These are phyloP conservation scores for Andrographis paniculata DNA, from an alignment of 305 asterid species.

Conservation along the genomic window DNA sequence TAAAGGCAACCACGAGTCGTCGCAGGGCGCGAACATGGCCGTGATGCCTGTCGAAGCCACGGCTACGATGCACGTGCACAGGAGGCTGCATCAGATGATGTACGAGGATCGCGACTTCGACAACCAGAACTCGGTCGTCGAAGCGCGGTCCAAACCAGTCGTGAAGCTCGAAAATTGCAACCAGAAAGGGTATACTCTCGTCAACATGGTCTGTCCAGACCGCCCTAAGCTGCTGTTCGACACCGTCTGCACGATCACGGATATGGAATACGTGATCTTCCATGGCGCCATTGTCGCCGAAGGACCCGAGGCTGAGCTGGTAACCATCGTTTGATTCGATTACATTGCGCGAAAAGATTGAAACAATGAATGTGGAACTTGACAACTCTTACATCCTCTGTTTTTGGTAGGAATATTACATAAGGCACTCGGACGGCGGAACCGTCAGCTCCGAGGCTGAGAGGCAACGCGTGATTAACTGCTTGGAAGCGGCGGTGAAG, in stretches of 20 bases:
- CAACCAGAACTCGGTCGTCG: constrained; percentile 19
- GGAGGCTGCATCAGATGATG: constrained; percentile 88
- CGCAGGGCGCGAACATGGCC: too few species aligned
- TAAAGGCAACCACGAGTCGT: constrained; percentile 52
- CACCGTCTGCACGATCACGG: constrained; percentile 77
- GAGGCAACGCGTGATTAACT: constrained; percentile 68
- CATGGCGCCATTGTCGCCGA: constrained; percentile 70
- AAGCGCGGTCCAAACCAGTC: constrained; percentile 27
- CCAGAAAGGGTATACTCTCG: constrained; percentile 59
- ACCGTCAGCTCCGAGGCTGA: constrained; percentile 78
- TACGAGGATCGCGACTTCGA: constrained; percentile 93
- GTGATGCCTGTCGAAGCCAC: constrained; percentile 58
- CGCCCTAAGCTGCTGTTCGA: constrained; percentile 85
- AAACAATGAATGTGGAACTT: too few species aligned
- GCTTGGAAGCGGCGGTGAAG: constrained; percentile 87
- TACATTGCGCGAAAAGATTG: too few species aligned
- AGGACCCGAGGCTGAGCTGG: constrained; percentile 85
- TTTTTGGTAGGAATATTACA: constrained; percentile 46
- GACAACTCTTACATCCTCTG: too few species aligned
- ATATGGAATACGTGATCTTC: constrained; percentile 74
- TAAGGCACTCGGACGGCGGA: constrained; percentile 71
- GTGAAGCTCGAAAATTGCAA: constrained; percentile 51
- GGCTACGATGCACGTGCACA: constrained; percentile 52
- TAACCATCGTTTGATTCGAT: neutral
- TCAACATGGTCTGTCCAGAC: constrained; percentile 57